Evolutionary conservation across 371 early-diverging fungal genomes (phyloP).

Genomic region (Mucor saturninus): DNA sequence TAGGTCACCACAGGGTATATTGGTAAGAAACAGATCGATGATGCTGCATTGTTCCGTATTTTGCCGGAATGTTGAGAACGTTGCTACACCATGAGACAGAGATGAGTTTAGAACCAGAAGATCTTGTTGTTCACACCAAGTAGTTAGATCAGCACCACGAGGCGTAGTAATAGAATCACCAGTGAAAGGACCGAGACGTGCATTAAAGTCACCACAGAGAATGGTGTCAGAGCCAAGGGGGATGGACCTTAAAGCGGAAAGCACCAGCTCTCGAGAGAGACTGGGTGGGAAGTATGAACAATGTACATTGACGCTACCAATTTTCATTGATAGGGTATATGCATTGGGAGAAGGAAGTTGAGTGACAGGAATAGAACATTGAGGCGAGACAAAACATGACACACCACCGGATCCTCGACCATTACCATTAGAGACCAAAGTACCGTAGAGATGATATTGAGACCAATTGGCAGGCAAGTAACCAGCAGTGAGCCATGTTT

Average conservation of each 20-base stretch:
- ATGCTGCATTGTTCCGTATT: constrained; percentile 4
- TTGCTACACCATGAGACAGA: constrained; percentile 11
- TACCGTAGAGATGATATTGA: constrained; percentile 6
- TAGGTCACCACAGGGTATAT: no score
- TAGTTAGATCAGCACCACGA: not conserved
- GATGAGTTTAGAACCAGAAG: constrained; percentile 4
- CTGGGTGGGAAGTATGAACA: constrained; percentile 9
- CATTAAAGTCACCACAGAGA: constrained; percentile 20
- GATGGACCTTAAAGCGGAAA: not conserved
- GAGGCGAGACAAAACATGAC: not conserved
- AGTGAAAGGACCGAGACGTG: constrained; percentile 2
- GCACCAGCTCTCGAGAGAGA: not conserved
- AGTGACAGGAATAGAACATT: constrained; percentile 1
- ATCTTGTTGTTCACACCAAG: not conserved
- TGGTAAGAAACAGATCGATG: constrained; percentile 17
- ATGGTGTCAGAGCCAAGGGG: constrained; percentile 9
- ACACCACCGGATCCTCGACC: constrained; percentile 12
- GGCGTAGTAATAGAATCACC: constrained; percentile 5
- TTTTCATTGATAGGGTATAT: constrained; percentile 7
- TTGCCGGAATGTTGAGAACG: constrained; percentile 6
- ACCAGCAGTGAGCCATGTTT: constrained; percentile 19
- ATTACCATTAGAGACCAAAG: not conserved
- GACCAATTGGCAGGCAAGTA: constrained; percentile 6
- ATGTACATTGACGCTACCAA: constrained; percentile 7
- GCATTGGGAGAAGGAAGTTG: constrained; percentile 7